A percentile compares a stretch with the other conserved stretches of the same genome.
Evolutionary conservation across 257 asterid species (phyloP).

Genomic region (Perilla frutescens): DNA sequence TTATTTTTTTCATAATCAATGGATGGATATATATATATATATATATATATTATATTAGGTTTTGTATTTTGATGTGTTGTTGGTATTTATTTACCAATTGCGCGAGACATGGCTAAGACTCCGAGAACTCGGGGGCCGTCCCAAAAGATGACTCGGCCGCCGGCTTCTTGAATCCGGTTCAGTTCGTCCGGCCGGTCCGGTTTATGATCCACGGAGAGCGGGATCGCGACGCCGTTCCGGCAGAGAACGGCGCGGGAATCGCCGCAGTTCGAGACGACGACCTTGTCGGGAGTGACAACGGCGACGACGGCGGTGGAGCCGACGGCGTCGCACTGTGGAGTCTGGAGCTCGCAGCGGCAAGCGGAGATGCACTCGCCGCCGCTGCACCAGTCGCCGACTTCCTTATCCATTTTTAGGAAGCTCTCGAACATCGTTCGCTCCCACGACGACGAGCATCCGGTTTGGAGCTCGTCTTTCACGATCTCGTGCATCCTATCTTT

Average conservation of each 20-base stretch:
- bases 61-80: background rate
- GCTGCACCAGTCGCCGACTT: slow-evolving; percentile 55
- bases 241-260: slow-evolving; percentile 97
- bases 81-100: slow-evolving; percentile 52
- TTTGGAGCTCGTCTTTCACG: slow-evolving; percentile 60
- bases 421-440: slow-evolving; percentile 58
- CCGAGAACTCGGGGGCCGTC: slow-evolving; percentile 92
- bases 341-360: slow-evolving; percentile 86
- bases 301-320: slow-evolving; percentile 98
- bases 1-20: too few species aligned
- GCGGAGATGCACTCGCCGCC: slow-evolving; percentile 36
- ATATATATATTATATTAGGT: too few species aligned
- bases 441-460: slow-evolving; percentile 55
- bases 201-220: slow-evolving; percentile 92
- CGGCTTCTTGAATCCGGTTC: slow-evolving; percentile 81
- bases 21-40: too few species aligned
- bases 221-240: slow-evolving; percentile 82
- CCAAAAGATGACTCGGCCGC: slow-evolving; percentile 96
- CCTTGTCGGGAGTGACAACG: slow-evolving; percentile 71
- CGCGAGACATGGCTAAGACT: slow-evolving; percentile 89
- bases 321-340: slow-evolving; percentile 95
- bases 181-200: slow-evolving; percentile 94
- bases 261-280: slow-evolving; percentile 87
- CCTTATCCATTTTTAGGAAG: slow-evolving; percentile 80
- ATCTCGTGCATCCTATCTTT: slow-evolving; percentile 92